Evolutionary conservation across 1,284 basidiomycete genomes (phyloP), one percentile per base, ranked within the genome.

Genomic region (Rhodotorula sp.): DNA sequence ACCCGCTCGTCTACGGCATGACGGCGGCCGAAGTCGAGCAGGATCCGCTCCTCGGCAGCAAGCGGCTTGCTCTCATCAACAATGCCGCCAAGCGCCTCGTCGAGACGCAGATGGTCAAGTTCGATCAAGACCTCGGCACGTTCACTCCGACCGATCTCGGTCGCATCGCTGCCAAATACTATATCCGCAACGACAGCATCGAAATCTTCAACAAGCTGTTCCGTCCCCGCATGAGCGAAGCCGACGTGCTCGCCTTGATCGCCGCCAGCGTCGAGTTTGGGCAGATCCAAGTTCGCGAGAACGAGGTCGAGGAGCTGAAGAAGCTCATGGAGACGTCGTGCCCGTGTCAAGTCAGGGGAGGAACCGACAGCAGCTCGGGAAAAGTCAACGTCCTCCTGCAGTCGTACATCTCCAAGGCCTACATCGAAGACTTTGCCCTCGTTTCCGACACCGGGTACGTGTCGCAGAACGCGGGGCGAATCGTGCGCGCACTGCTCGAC

Each of bases 331-430:
- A 88, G 65, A 83, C 85, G 66, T 84, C 89, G 67, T 72, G 70
- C 58, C 92, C 92, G 4, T 97, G 93, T 79, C 86, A 89, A 67
- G 91, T 97, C 64, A 79, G 92, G 87, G 91, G 87, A 29, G 91
- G 90, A 8, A 87, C 88, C 8, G 88, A 91, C 70, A 91, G 89
- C n/a, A 87, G 85, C 67, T 86, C 89, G 51, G 92, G 91, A 65
- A 99, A 99, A 84, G 93, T 97, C 82, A 99, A 97, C 81, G 92
- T 99, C 70, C 85, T 99, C 48, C 85, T 99, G 39, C 97, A 99
- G 83, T 91, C 89, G 5, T 91, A 89, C 81, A 93, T 99, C 73
- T 97, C 93, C 34, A 84, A 87, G 65, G 86, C 88, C 31, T 85
- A 85, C 58, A 85, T 98, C 34, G 91, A 97, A 72, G 97, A 99